Evolutionary conservation across 2,329 filamentous ascomycete species (phyloP), one percentile per base, ranked within the genome.

Genomic region (Malbranchea cinnamomea): DNA sequence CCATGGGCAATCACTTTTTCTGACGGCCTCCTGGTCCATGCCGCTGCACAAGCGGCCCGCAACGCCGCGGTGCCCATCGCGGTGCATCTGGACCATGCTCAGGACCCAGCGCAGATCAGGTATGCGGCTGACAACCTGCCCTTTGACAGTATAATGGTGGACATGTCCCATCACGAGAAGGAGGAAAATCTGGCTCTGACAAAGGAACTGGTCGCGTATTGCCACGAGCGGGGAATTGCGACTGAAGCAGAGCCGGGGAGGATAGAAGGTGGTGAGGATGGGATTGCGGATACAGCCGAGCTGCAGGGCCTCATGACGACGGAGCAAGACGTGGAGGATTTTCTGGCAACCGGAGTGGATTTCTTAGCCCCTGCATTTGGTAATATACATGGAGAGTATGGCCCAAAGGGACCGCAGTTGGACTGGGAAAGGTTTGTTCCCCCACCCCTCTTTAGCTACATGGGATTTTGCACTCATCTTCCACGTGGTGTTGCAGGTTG

Each of bases 141-240:
- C 28, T 80, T 80, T 41, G 76, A 81, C 51, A 70, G 65, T 38
- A 79, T 82, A 47, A 81, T 82, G 76, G 70, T 81, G 0, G 78
- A 82, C 52, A 82, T 82, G 75, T 71, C 64, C 34, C 76, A 81
- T 47, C 71, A 77, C 45, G 74, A 78, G 41, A 73, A 72, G 41
- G 72, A 66, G 31, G 74, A 80, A 54, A 82, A 82, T 45, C 57
- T 83, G 21, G 57, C 62, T 2, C 62, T 68, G 45, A 81, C 75
- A 12, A 59, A 59, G 29, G 70, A 78, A 40, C 54, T 80, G 29
- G 71, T 72, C 5, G 54, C 53, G 13, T 71, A 74, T 46, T 78
- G 75, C 46, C 67, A 78, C 46, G 69, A 57, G 40, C 61, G 67
- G 23, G 72, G 73, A 3, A 78, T 80, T 37, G 66, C 72, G 4